Percentiles rank a stretch among this genome's conserved stretches.
Conservation (phyloP, 139 green algal species). For the Dunaliella sp. region DNA sequence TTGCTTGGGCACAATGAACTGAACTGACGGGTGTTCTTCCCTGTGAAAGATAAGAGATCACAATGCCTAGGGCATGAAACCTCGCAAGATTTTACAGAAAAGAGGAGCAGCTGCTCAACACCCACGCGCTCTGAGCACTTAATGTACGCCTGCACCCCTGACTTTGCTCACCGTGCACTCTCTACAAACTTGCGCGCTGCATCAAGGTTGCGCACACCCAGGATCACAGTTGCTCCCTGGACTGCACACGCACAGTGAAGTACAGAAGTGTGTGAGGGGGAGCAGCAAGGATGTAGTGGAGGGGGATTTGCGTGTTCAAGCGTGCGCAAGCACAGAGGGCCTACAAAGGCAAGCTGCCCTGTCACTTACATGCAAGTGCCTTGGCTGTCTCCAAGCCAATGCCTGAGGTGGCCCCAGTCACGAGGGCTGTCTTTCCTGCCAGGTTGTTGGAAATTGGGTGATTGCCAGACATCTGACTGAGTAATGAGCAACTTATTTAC, state of each 20-base stretch:
- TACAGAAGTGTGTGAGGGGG: neutral
- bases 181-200: slow-evolving; percentile 41
- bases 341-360: no score
- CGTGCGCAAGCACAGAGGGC: no score
- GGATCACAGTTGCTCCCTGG: slow-evolving; percentile 52
- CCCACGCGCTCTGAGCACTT: no score
- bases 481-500: no score
- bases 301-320: no score
- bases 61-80: neutral
- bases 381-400: slow-evolving; percentile 59
- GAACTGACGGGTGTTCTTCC: slow-evolving; percentile 18
- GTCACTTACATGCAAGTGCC: slow-evolving; percentile 44
- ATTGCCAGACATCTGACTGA: no score
- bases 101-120: no score
- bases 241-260: slow-evolving; percentile 12
- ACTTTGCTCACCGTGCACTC: neutral
- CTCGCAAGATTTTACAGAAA: neutral
- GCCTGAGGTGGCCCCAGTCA: slow-evolving; percentile 57
- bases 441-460: slow-evolving; percentile 38
- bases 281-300: no score
- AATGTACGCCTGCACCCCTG: no score
- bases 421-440: slow-evolving; percentile 52
- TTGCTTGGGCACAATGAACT: slow-evolving; percentile 42
- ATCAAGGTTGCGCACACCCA: slow-evolving; percentile 52
- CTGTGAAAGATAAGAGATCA: slow-evolving; percentile 8